Base-by-base conservation (phyloP, 768 basidiomycete species). In the Lentinula boryana region DNA sequence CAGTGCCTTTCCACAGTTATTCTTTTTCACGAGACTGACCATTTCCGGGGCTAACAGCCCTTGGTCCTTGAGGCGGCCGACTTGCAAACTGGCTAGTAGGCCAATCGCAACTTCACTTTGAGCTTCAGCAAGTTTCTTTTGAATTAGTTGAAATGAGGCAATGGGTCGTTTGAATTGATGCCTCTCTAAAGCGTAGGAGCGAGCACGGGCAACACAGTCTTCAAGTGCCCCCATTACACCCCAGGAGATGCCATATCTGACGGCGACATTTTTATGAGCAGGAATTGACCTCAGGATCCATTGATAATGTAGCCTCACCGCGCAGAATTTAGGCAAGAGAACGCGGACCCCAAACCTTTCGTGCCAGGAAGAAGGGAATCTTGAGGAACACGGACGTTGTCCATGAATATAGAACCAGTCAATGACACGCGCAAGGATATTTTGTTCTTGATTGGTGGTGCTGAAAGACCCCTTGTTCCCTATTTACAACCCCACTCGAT, bases 221-320 rank as follows among this genome's bases (percentile, higher is more conserved):
- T 98, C 95, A 31, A 98, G 82, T 2, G 95, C 89, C 32, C 96
- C 96, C 84, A 98, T 95, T 1, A 91, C 89, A 57, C 95, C 95
- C 92, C 94, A 98, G 1, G 91, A 89, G 64, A 96, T 96, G 32
- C 93, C 93, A 69, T 77, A 92, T 66, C 91, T 86, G 46, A 62
- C 1, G 27, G 36, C 7, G 36, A 38, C 9, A 4, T 9, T 5
- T 32, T 50, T 16, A 60, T 55, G 23, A 12, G 13, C n/a, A 23
- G 18, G n/a, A 38, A n/a, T 23, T 27, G 27, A 27, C 4, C 15
- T 6, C 33, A 7, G 16, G 0, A 4, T 10, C 49, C 23, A 31
- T 5, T 27, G 4, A 16, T 7, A 21, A 21, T 56, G n/a, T 21
- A 35, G 16, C 16, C 72, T 13, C 66, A 86, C 80, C 91, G 80